Percentiles rank a stretch among this genome's conserved stretches.
Evolutionary conservation across 768 basidiomycete species (phyloP).

Genomic region (Termitomyces bulborhizus): DNA sequence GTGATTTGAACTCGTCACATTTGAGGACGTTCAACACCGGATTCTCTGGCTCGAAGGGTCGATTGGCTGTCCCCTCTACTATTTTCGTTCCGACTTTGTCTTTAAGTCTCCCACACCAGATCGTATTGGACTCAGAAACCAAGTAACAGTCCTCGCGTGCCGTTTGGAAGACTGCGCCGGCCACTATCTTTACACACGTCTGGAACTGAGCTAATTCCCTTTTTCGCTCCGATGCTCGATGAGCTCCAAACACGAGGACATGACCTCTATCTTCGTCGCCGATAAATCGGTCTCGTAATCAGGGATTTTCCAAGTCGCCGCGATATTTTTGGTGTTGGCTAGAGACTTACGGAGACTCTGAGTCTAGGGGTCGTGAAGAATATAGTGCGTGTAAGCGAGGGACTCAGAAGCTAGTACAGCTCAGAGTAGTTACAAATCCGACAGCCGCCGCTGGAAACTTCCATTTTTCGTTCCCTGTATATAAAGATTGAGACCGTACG

Average conservation of each 20-base stretch:
- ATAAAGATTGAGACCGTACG: background rate
- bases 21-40: background rate
- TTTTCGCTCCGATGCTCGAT: background rate
- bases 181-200: background rate
- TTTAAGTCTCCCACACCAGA: background rate
- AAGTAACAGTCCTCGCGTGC: background rate
- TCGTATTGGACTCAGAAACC: background rate
- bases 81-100: background rate
- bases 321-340: background rate
- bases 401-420: background rate
- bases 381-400: background rate
- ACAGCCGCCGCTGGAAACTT: background rate
- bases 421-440: background rate
- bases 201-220: background rate
- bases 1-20: background rate
- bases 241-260: too few relatives aligned
- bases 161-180: background rate
- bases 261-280: background rate
- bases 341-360: too few relatives aligned
- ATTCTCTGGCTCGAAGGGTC: background rate
- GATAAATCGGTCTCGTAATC: too few relatives aligned
- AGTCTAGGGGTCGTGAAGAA: background rate
- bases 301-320: too few relatives aligned
- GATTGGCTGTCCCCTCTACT: background rate
- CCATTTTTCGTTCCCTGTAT: background rate